Conservation (phyloP, 2,329 filamentous ascomycete species). For the Aspergillus aculeatinus region DNA sequence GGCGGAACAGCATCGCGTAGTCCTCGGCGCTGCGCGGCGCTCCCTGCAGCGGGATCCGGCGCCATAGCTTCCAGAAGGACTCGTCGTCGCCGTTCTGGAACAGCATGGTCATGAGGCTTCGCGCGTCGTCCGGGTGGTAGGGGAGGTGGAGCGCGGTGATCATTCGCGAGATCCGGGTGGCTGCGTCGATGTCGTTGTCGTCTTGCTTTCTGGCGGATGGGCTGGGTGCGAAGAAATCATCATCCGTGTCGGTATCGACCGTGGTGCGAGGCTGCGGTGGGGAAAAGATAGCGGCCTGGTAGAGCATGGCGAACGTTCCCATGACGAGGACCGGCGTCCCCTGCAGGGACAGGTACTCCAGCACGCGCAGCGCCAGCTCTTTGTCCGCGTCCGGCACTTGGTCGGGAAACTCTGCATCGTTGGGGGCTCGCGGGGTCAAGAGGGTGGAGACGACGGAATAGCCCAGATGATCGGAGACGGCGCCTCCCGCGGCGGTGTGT, state of each 20-base stretch:
- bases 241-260: neutral
- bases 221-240: neutral
- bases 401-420: slow-evolving; percentile 10
- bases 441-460: slow-evolving; percentile 39
- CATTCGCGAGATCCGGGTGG: slow-evolving; percentile 27
- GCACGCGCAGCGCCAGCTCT: slow-evolving; percentile 40
- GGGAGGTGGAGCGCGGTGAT: slow-evolving; percentile 29
- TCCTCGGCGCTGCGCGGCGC: slow-evolving; percentile 51
- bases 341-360: slow-evolving; percentile 44
- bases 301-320: slow-evolving; percentile 49
- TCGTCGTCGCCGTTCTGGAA: slow-evolving; percentile 52
- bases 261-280: slow-evolving; percentile 39
- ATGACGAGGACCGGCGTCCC: slow-evolving; percentile 44
- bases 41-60: slow-evolving; percentile 53
- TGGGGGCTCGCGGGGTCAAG: slow-evolving; percentile 26
- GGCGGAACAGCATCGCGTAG: slow-evolving; percentile 56
- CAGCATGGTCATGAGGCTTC: slow-evolving; percentile 32
- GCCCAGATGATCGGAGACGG: slow-evolving; percentile 36
- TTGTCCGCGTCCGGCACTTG: slow-evolving; percentile 28
- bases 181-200: neutral
- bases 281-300: slow-evolving; percentile 37
- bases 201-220: slow-evolving; percentile 6
- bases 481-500: slow-evolving; percentile 34
- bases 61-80: slow-evolving; percentile 62
- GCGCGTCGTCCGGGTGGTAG: slow-evolving; percentile 31